Conservation (phyloP, 164 flowering plant species). For the Chimonanthus salicifolius region DNA sequence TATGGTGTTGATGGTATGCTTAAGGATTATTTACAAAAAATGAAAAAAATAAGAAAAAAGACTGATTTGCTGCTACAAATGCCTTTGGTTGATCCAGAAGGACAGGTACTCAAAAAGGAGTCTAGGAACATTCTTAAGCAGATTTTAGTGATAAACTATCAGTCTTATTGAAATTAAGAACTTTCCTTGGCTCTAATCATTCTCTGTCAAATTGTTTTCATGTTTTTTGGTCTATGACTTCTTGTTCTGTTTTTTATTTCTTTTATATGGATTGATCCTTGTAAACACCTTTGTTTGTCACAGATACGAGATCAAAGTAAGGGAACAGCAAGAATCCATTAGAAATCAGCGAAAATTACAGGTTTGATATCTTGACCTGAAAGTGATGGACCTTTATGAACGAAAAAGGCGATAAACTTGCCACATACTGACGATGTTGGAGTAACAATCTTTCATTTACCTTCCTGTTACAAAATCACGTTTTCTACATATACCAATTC, state of each 20-base stretch:
- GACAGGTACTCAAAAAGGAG: not conserved
- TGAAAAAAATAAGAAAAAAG: too few relatives aligned
- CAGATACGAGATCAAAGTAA: constrained; percentile 91
- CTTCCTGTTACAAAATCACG: not conserved
- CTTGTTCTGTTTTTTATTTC: not conserved
- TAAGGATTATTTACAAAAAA: too few relatives aligned
- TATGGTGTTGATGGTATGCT: too few relatives aligned
- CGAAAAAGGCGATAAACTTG: not conserved
- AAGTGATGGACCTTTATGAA: not conserved
- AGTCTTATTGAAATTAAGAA: not conserved
- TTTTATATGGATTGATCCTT: constrained; percentile 5
- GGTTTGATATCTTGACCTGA: constrained; percentile 36
- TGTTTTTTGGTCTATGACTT: not conserved
- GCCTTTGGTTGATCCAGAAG: too few relatives aligned
- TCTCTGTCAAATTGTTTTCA: not conserved
- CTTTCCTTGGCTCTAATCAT: not conserved
- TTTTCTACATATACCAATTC: not conserved
- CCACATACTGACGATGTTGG: not conserved
- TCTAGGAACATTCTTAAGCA: not conserved
- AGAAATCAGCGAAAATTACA: constrained; percentile 73
- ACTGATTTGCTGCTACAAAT: too few relatives aligned
- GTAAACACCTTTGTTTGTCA: constrained; percentile 11
- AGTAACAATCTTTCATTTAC: not conserved
- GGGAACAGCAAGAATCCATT: constrained; percentile 79
- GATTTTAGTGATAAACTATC: not conserved